Base-by-base conservation (phyloP, 2,329 filamentous ascomycete species). In the Alternaria sp. region DNA sequence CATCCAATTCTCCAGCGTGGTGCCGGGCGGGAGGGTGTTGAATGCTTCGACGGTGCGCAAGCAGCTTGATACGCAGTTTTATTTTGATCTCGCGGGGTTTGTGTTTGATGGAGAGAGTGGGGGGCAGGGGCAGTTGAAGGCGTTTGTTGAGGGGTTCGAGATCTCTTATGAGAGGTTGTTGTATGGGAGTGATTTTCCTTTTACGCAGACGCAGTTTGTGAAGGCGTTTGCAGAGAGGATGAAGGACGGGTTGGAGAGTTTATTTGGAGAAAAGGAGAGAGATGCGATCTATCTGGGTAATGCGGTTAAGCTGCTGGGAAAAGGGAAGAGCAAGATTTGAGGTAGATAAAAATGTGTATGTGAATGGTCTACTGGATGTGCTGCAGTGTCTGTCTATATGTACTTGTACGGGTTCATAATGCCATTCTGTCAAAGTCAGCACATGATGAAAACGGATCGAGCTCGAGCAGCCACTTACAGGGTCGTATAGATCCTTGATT, bases 391-490 rank as follows among this genome's bases (percentile, higher is more conserved):
- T 79, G 83, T 71, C 50, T 79, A 85, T 71, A 98, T 91, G 80
- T 97, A 98, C 83, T 98, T 98, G 85, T 98, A 98, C 1, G 95
- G 95, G 82, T 97, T 98, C 93, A 98, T 96, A 81, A 98, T 98
- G 51, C 94, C 94, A 72, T 97, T 97, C 93, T 97, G 30, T 28
- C 8, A 0, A 15, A 20, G 64, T 79, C 64, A 71, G 74, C 55
- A 75, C 65, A 67, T 63, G 47, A 6, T 18, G 9, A 20, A 43
- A 18, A 56, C 15, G 55, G 54, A 21, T 53, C 21, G 15, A 44
- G 2, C 25, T 9, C 33, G 15, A 20, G 15, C 21, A n/a, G 37
- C 15, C 20, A 81, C 93, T 89, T 83, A 97, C 94, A 75, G 94
- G 96, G 82, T 99, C 96, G 81, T 96, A 99, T 18, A 97, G 84